Base-by-base conservation (phyloP, 768 basidiomycete species). In the Boletales sp. region DNA sequence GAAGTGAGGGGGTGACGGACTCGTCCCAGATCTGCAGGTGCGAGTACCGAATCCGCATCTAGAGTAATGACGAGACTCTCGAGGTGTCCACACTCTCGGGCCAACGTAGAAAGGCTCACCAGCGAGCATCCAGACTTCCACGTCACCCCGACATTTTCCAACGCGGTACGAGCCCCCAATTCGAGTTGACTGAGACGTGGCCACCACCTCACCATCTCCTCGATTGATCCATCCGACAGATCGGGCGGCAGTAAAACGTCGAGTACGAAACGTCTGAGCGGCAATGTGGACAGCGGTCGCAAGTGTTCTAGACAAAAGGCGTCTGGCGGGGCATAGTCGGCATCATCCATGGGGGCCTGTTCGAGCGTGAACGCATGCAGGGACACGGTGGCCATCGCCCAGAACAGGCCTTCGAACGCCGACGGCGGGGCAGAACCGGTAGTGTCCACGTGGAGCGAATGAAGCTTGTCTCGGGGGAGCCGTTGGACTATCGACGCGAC, bases 121-220 rank as follows among this genome's bases (percentile, higher is more conserved):
- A 64, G 18, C 30, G 62, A 62, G 13, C 19, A 41, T 31, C 36
- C 48, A 12, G 65, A 57, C 2, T 37, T 52, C 64, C 64, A 66
- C 13, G 25, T 46, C 15, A 39, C 34, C 42, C 50, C 56, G 7
- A 15, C 38, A 11, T 64, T 62, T 43, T 70, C 63, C 12, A 61
- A 57, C 5, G 61, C 65, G 19, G 59, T 58, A 5, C 57, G 45
- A 2, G 61, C 57, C 2, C 75, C 75, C 11, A 80, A 49, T 49
- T 78, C 71, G 31, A 81, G 70, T 41, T 69, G 64, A 9, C 67
- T 59, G 7, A 80, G 67, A 36, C 58, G 50, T 14, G 77, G 78
- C 79, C 79, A 79, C 70, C 72, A 77, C 8, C 52, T 61, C 15
- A 68, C 53, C 36, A 80, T 57, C 44, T 66, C 63, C 34, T 64